Evolutionary conservation across 305 asterid genomes (phyloP), one percentile per base, ranked within the genome.

Genomic region (Fraxinus dipetala): DNA sequence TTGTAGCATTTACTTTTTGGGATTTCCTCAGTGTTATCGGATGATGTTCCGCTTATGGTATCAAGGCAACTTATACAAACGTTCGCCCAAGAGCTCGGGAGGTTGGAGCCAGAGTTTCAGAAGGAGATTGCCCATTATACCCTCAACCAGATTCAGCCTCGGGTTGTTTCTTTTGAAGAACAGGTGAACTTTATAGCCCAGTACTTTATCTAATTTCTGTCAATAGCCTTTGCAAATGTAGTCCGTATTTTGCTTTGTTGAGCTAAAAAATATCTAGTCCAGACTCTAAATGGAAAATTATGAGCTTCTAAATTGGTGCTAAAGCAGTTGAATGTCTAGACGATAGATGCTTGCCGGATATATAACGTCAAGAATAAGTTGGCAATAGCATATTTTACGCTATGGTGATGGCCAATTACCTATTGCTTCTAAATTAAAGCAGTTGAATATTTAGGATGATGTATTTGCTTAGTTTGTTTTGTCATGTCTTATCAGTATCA

Each of bases 61-160:
- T 96, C 98, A 85, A 88, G 98, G 86, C 98, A 96, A 90, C 94
- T 96, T 35, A 86, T 96, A 89, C 98, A 94, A 85, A 93, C 90
- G 78, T 96, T 96, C 76, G 99, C 98, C 4, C 98, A 92, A 85
- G 99, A 93, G 85, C 84, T 96, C 84, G 97, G 98, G 83, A 93
- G 84, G 79, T 84, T 93, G 93, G 95, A 93, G 88, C 89, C 98
- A 0, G 98, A 90, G 79, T 86, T 91, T 83, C 98, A 93, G 90
- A 94, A 96, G 92, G 98, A 94, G 83, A 91, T 94, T 65, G 94
- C 98, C 20, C 97, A 91, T 85, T 91, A 96, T 82, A 88, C 97
- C 11, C 98, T 94, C 80, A 92, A 86, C 90, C 98, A 96, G 94
- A 96, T 96, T 85, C 98, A 96, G 84, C 97, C 95, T 76, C 96